Percentiles rank a stretch among this genome's conserved stretches.
Evolutionary conservation across 2,329 filamentous ascomycete species (phyloP).

Genomic region (Corynespora cassiicola): DNA sequence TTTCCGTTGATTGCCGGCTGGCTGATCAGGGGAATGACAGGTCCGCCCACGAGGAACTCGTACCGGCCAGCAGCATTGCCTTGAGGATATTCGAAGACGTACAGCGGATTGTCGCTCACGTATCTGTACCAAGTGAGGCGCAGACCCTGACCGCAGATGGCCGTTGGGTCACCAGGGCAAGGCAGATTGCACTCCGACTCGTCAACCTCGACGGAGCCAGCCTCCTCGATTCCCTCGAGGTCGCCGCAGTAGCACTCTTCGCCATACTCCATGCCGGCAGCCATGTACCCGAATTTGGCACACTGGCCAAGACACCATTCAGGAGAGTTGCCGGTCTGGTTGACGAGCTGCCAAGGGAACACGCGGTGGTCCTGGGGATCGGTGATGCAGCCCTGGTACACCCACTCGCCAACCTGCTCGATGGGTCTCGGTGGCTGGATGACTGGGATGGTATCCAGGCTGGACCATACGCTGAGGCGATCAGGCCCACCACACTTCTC

Average conservation of each 20-base stretch:
- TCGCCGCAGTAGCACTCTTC: slow-evolving; percentile 67
- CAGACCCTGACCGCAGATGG: slow-evolving; percentile 57
- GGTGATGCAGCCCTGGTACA: slow-evolving; percentile 45
- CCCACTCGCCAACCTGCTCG: slow-evolving; percentile 29
- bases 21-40: slow-evolving; percentile 67
- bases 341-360: slow-evolving; percentile 63
- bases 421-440: slow-evolving; percentile 19
- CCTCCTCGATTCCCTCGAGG: slow-evolving; percentile 54
- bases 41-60: slow-evolving; percentile 65
- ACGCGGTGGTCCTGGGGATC: slow-evolving; percentile 38
- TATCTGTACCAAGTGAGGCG: slow-evolving; percentile 64
- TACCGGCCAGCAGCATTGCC: slow-evolving; percentile 65
- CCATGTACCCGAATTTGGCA: slow-evolving; percentile 61
- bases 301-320: slow-evolving; percentile 61
- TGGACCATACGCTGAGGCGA: slow-evolving; percentile 41
- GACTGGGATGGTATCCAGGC: slow-evolving; percentile 25
- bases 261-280: slow-evolving; percentile 66
- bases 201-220: slow-evolving; percentile 50
- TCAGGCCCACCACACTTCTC: slow-evolving; percentile 41
- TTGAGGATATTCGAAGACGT: slow-evolving; percentile 61
- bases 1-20: slow-evolving; percentile 66
- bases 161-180: slow-evolving; percentile 46
- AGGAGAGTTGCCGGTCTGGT: slow-evolving; percentile 60
- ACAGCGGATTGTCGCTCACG: slow-evolving; percentile 59
- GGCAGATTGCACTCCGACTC: slow-evolving; percentile 58